Evolutionary conservation across 306 rosid genomes (phyloP).

Genomic region (Senna tora): DNA sequence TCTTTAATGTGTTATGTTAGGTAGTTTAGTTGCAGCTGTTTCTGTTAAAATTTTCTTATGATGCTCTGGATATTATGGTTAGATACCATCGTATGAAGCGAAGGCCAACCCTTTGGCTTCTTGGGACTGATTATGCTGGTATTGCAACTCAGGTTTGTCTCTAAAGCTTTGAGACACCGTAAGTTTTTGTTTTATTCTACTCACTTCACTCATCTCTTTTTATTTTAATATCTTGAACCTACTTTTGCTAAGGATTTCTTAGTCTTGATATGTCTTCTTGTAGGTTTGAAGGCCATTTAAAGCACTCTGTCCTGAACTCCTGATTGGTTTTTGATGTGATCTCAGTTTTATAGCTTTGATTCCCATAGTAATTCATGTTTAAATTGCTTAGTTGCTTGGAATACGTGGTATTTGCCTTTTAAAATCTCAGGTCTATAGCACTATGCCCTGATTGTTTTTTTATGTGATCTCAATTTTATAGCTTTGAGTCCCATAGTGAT

Average conservation of each 20-base stretch:
- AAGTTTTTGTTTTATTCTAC: not conserved
- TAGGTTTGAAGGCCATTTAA: not conserved
- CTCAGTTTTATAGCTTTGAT: no score
- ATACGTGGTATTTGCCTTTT: no score
- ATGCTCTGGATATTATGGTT: slow-evolving; percentile 83
- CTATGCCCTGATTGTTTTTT: no score
- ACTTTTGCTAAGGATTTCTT: not conserved
- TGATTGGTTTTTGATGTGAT: no score
- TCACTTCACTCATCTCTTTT: slow-evolving; percentile 23
- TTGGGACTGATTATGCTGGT: slow-evolving; percentile 99
- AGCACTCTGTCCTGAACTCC: no score
- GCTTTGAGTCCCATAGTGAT: not conserved
- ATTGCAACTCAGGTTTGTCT: slow-evolving; percentile 93
- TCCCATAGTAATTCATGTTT: no score
- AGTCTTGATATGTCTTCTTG: slow-evolving; percentile 2
- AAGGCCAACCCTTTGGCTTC: slow-evolving; percentile 96
- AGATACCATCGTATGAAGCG: slow-evolving; percentile 96
- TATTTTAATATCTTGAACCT: slow-evolving; percentile 13
- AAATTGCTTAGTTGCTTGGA: no score
- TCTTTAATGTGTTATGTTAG: not conserved
- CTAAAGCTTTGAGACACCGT: slow-evolving; percentile 20
- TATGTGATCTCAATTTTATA: no score
- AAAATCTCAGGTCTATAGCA: no score
- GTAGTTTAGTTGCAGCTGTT: slow-evolving; percentile 15
- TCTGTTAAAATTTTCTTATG: slow-evolving; percentile 22